These are phyloP conservation scores for Mucor plumbeus DNA, from an alignment of 371 early-diverging fungal genomes.

Conservation along the genomic window DNA sequence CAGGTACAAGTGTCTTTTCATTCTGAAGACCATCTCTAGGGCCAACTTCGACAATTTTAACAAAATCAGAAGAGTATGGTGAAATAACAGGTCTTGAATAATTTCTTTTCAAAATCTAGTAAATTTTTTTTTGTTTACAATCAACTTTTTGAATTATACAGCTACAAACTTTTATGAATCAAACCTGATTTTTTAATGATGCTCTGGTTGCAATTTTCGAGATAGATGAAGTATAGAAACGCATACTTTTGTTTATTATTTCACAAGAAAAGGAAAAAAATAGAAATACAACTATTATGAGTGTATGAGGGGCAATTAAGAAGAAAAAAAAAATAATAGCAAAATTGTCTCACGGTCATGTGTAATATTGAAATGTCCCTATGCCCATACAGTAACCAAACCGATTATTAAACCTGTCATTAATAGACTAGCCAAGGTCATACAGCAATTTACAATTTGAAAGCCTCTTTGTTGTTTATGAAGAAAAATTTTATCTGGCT, in stretches of 20 bases:
- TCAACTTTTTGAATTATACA: not conserved
- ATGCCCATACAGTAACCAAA: slow-evolving; percentile 15
- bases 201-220: slow-evolving; percentile 11
- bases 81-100: slow-evolving; percentile 10
- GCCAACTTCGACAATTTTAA: slow-evolving; percentile 91
- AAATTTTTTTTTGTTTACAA: not conserved
- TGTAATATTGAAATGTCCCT: not conserved
- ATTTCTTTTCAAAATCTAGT: slow-evolving; percentile 10
- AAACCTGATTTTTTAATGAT: slow-evolving; percentile 1
- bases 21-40: slow-evolving; percentile 98
- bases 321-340: not conserved
- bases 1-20: slow-evolving; percentile 85
- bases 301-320: too few species aligned
- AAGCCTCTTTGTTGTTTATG: slow-evolving; percentile 11
- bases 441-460: slow-evolving; percentile 22
- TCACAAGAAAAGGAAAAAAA: not conserved
- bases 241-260: slow-evolving; percentile 9
- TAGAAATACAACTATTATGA: not conserved
- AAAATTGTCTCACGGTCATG: slow-evolving; percentile 30
- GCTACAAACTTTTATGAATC: not conserved
- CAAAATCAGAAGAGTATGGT: slow-evolving; percentile 37
- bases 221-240: not conserved
- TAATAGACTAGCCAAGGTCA: slow-evolving; percentile 23
- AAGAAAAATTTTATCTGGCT: not conserved
- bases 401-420: slow-evolving; percentile 26